Evolutionary conservation across 1,139 yeast species (phyloP), one percentile per base, ranked within the genome.

Genomic region (Pichia sp.): DNA sequence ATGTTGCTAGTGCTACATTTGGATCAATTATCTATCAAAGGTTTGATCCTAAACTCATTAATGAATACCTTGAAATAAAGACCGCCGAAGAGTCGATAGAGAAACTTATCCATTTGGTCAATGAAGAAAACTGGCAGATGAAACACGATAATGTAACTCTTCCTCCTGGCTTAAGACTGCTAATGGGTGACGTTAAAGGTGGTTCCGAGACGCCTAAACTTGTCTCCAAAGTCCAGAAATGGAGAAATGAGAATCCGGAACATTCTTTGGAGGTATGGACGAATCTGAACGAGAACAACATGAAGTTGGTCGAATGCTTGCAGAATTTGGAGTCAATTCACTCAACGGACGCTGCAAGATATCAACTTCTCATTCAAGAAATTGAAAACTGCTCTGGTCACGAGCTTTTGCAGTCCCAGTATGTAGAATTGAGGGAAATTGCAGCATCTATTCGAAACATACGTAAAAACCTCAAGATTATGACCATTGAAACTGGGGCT

Each of bases 201-300:
- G 98, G 98, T 0, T 85, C 96, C 0, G 95, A 88, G 57, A 92
- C 98, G 0, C 97, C 97, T 0, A 85, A 84, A 54, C 70, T 92
- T 60, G 97, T 92, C 0, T 71, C 84, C 3, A 77, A 76, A 53
- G 94, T 92, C 2, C 69, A 81, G 45, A 61, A 66, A 33, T 92
- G 98, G 97, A 73, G 77, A 49, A 62, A 66, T 29, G 64, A 61
- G 0, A 66, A 80, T 48, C 77, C 80, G 0, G 75, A 71, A 9
- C 67, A 69, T 41, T 73, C 92, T 35, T 53, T 55, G 1, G 55
- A 64, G 33, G 59, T 88, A 1, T 90, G 85, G 69, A 59, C 62
- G 0, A 61, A 64, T 1, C 69, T 92, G 45, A 72, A 86, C 56
- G 44, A 50, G 0, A 79, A 84, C 34, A 88, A 90, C 58, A 67